Percentiles rank a stretch among this genome's conserved stretches.
Evolutionary conservation across 208 protist species (phyloP).

Genomic region (Leishmania mexicana): DNA sequence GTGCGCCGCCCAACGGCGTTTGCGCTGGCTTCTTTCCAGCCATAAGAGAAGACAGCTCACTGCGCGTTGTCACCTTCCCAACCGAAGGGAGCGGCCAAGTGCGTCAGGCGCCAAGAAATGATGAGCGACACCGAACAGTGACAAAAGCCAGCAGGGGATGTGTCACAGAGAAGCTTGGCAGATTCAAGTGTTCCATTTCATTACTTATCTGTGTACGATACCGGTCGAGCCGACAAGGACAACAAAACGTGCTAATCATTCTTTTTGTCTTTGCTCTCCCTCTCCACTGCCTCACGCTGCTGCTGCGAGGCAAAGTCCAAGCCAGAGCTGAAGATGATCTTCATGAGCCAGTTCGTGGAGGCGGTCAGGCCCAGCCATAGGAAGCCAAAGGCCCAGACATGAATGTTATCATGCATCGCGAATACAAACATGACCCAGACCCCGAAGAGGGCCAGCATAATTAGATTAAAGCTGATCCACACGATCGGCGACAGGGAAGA

Average conservation of each 20-base stretch:
- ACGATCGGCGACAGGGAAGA: constrained; percentile 79
- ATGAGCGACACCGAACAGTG: background rate
- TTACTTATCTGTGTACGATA: background rate
- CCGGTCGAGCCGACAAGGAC: background rate
- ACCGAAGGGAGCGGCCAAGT: background rate
- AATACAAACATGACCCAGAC: constrained; percentile 82
- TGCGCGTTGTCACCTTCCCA: background rate
- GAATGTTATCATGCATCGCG: constrained; percentile 74
- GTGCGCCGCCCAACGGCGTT: background rate
- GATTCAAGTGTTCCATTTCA: background rate
- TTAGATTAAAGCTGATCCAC: constrained; percentile 84
- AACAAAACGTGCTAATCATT: constrained; percentile 18
- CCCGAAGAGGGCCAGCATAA: constrained; percentile 70
- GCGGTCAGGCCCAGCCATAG: constrained; percentile 71
- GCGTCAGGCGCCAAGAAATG: background rate
- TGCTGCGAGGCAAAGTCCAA: constrained; percentile 58
- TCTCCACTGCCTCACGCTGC: constrained; percentile 24
- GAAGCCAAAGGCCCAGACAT: constrained; percentile 90
- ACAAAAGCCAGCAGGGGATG: background rate
- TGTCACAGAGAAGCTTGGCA: background rate
- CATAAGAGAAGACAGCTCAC: background rate
- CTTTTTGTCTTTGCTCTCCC: constrained; percentile 32
- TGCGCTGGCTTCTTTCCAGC: background rate
- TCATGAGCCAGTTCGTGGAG: constrained; percentile 92
- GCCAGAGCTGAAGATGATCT: constrained; percentile 68